phyloP scores from a whole-genome alignment of 2,329 filamentous ascomycete genomes.

The Delphinella strobiligena region DNA sequence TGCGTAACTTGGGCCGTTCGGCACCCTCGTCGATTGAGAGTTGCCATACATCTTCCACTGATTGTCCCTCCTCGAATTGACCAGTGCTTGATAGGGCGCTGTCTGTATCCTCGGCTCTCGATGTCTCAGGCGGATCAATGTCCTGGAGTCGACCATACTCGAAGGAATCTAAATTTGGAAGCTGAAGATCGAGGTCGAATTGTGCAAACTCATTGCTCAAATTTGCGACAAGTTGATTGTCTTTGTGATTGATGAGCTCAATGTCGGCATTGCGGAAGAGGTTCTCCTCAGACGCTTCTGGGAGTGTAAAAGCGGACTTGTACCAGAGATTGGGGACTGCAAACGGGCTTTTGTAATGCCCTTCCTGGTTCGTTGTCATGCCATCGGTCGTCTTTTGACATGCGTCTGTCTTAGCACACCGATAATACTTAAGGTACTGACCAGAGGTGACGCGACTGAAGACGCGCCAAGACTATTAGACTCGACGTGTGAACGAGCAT shows the following conservation, averaged over 20 bases:
- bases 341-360: slow-evolving; percentile 10
- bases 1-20: slow-evolving; percentile 35
- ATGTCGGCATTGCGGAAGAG: slow-evolving; percentile 7
- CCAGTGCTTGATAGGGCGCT: neutral
- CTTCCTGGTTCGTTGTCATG: slow-evolving; percentile 2
- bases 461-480: neutral
- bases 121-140: slow-evolving; percentile 17
- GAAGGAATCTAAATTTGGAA: slow-evolving; percentile 28
- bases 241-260: slow-evolving; percentile 1
- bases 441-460: neutral
- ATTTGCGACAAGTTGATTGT: slow-evolving; percentile 3
- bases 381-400: neutral
- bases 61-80: neutral
- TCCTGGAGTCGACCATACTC: slow-evolving; percentile 26
- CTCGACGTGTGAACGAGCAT: too few relatives aligned
- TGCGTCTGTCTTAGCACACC: neutral
- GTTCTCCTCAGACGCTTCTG: slow-evolving; percentile 3
- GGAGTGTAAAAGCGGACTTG: slow-evolving; percentile 2
- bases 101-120: neutral
- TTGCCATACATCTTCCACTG: slow-evolving; percentile 29
- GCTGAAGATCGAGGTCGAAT: slow-evolving; percentile 11
- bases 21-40: slow-evolving; percentile 21
- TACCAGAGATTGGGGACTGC: slow-evolving; percentile 14
- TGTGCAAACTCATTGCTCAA: neutral
- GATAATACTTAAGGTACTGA: too few relatives aligned